Evolutionary conservation across 768 basidiomycete species (phyloP).

Genomic region (Cantharellus anzutake): DNA sequence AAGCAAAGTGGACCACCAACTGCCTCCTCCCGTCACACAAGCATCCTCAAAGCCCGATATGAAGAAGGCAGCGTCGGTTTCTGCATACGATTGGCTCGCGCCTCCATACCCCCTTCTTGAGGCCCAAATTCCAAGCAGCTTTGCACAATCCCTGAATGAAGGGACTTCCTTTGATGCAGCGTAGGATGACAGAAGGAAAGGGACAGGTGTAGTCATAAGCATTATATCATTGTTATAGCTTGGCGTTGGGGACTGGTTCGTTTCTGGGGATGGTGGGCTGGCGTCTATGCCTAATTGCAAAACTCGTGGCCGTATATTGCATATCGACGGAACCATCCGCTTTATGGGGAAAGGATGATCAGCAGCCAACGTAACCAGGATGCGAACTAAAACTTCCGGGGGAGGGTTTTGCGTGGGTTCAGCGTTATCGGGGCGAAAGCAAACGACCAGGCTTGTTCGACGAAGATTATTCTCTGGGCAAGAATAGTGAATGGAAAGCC

Average conservation of each 20-base stretch:
- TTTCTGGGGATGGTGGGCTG: background rate
- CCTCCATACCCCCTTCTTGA: constrained; percentile 56
- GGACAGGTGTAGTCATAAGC: constrained; percentile 30
- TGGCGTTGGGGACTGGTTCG: constrained; percentile 36
- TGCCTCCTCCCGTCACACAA: constrained; percentile 26
- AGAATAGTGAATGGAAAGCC: constrained; percentile 40
- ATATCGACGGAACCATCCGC: constrained; percentile 50
- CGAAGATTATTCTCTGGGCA: constrained; percentile 43
- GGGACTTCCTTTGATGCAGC: constrained; percentile 29
- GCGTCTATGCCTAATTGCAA: background rate
- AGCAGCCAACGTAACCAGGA: constrained; percentile 47
- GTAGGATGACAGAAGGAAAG: constrained; percentile 36
- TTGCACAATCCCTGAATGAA: constrained; percentile 52
- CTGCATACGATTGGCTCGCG: constrained; percentile 5
- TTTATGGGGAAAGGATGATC: constrained; percentile 44
- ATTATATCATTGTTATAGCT: constrained; percentile 58
- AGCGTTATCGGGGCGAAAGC: constrained; percentile 31
- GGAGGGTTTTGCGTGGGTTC: constrained; percentile 4
- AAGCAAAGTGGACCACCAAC: constrained; percentile 53
- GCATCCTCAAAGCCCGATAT: constrained; percentile 20
- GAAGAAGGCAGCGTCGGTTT: background rate
- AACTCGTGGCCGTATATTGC: constrained; percentile 29
- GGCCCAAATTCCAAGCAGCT: constrained; percentile 79
- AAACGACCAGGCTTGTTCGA: constrained; percentile 41
- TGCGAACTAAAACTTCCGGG: constrained; percentile 41